Base-by-base conservation (phyloP, 2,329 filamentous ascomycete species). In the Sclerotinia glacialis region DNA sequence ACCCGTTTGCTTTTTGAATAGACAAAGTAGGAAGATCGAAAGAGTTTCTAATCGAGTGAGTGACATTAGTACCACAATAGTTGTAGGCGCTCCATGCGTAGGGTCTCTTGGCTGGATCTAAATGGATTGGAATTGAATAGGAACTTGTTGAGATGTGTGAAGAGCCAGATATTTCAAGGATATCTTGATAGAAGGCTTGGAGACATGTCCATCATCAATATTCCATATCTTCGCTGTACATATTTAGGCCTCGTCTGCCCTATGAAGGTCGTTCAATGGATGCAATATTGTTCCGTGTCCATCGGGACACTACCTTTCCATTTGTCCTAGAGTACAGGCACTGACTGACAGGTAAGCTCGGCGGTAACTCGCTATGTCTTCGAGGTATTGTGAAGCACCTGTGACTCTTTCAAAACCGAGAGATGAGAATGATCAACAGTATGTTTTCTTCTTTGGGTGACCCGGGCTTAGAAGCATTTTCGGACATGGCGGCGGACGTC, bases 381-480 rank as follows among this genome's bases (percentile, higher is more conserved):
- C 28, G 47, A 21, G 16, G 31, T 31, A 56, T 54, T 58, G n/a
- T 64, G 42, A 56, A 44, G n/a, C 44, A 64, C 62, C 62, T 49
- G 50, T 58, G 62, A 64, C 52, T 31, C 28, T 26, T 34, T 46
- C 28, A 7, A 55, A 37, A 47, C 50, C 37, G 28, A 56, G 28
- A 23, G 28, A 64, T 37, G 31, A 34, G 28, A 64, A 56, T 64
- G 62, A 47, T 56, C 61, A 46, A 55, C 62, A 26, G 7, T 16
- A 5, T 11, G 21, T 34, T 40, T 46, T 64, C 53, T 58, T 64
- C 62, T 64, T 64, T 31, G 60, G 60, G 60, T 53, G 62, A 64
- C 14, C 12, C 14, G 52, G 42, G n/a, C 12, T 56, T 60, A 26
- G 52, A 55, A 58, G 31, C n/a, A 46, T 49, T 62, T 42, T 52